These are phyloP conservation scores for Liriodendron chinense DNA, from an alignment of 164 flowering plant genomes.

Conservation along the genomic window DNA sequence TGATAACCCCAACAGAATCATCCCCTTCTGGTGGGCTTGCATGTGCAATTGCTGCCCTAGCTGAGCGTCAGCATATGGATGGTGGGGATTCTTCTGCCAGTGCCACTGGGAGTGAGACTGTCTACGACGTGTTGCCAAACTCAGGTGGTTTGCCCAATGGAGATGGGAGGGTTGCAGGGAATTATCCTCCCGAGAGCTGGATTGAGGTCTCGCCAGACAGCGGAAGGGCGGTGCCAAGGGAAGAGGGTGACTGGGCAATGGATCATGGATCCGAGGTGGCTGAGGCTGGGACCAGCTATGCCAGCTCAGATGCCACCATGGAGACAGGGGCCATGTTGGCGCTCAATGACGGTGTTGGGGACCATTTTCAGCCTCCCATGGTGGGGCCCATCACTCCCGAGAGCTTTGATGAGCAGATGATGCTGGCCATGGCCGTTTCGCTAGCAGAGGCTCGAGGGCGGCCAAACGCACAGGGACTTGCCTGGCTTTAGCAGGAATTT, in stretches of 20 bases:
- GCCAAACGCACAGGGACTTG: constrained; percentile 43
- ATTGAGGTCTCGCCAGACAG: constrained; percentile 27
- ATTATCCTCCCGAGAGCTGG: constrained; percentile 33
- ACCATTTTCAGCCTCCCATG: constrained; percentile 30
- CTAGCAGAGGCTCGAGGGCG: constrained; percentile 73
- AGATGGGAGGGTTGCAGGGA: constrained; percentile 23
- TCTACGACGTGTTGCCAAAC: constrained; percentile 27
- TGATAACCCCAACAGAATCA: constrained; percentile 39
- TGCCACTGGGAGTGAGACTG: constrained; percentile 21
- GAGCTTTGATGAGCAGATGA: constrained; percentile 95
- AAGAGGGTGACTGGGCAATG: constrained; percentile 44
- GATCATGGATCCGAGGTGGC: constrained; percentile 60
- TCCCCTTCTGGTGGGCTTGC: constrained; percentile 91
- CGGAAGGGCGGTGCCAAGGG: constrained; percentile 31
- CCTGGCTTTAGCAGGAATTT: constrained; percentile 49
- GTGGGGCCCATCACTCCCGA: constrained; percentile 59
- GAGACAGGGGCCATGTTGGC: constrained; percentile 29
- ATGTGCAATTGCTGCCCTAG: constrained; percentile 86
- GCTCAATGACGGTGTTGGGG: constrained; percentile 28
- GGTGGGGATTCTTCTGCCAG: constrained; percentile 33
- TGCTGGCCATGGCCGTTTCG: constrained; percentile 94
- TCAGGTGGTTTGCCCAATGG: constrained; percentile 26
- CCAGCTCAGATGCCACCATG: constrained; percentile 45
- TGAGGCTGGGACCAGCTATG: constrained; percentile 73
- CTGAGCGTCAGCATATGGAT: constrained; percentile 69